Conservation (phyloP, 2,329 filamentous ascomycete genomes). For the Trichoderma sp. region DNA sequence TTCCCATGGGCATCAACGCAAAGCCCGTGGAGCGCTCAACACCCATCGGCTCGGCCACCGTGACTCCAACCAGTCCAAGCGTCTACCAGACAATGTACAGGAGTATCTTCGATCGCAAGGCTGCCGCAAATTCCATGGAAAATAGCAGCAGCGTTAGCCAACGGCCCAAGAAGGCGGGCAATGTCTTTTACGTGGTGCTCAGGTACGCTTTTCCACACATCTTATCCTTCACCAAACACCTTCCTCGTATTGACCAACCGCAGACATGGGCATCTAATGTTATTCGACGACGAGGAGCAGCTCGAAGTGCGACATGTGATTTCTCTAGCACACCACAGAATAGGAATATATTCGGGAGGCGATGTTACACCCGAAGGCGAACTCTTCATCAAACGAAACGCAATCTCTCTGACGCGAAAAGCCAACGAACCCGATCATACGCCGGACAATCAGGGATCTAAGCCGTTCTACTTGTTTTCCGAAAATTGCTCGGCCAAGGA, state of each 20-base stretch:
- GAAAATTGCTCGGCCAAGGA: constrained; percentile 96
- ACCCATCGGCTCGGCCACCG: constrained; percentile 70
- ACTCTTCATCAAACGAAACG: constrained; percentile 92
- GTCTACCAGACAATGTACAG: constrained; percentile 99
- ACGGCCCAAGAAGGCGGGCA: constrained; percentile 66
- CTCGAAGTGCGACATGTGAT: constrained; percentile 96
- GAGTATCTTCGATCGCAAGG: constrained; percentile 86
- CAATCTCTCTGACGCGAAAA: constrained; percentile 74
- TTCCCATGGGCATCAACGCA: constrained; percentile 85
- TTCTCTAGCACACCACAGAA: constrained; percentile 81
- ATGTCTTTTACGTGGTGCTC: constrained; percentile 90
- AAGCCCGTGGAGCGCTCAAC: constrained; percentile 86
- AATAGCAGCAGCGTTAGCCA: constrained; percentile 50
- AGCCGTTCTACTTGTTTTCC: constrained; percentile 90
- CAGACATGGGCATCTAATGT: constrained; percentile 92
- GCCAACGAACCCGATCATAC: constrained; percentile 52
- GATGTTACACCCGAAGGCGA: constrained; percentile 82
- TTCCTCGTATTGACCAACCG: background rate
- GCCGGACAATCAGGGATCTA: constrained; percentile 59
- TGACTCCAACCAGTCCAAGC: constrained; percentile 79
- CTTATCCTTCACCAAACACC: background rate
- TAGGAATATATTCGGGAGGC: constrained; percentile 81
- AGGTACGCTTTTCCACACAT: constrained; percentile 53
- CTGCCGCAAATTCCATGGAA: constrained; percentile 46
- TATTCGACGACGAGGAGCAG: constrained; percentile 94